Percentiles rank a stretch among this genome's conserved stretches.
phyloP scores from a whole-genome alignment of 1,284 basidiomycete species.

The Ceratobasidium sp. region DNA sequence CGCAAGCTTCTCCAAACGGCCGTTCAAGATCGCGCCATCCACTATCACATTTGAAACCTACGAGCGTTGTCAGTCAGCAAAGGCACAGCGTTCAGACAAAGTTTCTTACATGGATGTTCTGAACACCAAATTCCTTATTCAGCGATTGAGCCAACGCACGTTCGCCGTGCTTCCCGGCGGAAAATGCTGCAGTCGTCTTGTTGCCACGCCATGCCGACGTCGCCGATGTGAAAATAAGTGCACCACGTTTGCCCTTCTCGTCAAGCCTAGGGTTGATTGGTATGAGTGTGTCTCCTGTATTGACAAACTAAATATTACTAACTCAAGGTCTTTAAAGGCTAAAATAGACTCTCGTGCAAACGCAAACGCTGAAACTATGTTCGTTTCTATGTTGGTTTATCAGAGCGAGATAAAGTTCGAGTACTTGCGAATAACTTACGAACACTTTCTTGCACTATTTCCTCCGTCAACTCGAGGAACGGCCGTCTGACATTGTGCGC shows the following conservation, averaged over 20 bases:
- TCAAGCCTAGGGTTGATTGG: constrained; percentile 53
- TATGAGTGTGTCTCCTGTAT: background rate
- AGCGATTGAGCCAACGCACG: constrained; percentile 77
- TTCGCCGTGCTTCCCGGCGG: constrained; percentile 73
- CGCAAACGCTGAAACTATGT: constrained; percentile 70
- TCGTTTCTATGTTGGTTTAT: constrained; percentile 57
- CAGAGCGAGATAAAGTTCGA: background rate
- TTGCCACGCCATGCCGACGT: constrained; percentile 76
- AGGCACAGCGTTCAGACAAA: background rate
- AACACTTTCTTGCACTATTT: constrained; percentile 31
- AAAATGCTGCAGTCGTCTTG: constrained; percentile 69
- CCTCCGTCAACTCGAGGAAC: constrained; percentile 72
- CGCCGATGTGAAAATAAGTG: constrained; percentile 81
- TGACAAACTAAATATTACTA: background rate
- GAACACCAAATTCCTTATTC: constrained; percentile 79
- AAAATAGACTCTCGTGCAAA: constrained; percentile 73
- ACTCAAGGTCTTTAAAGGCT: constrained; percentile 68
- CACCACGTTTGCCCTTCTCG: constrained; percentile 65
- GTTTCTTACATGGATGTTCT: constrained; percentile 75
- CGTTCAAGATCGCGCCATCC: constrained; percentile 64
- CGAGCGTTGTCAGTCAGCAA: background rate
- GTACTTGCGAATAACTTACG: constrained; percentile 61
- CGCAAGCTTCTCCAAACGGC: constrained; percentile 51
- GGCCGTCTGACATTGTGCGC: constrained; percentile 68
- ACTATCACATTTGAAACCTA: constrained; percentile 56